Evolutionary conservation across 2,329 filamentous ascomycete genomes (phyloP).

Genomic region (Allantophomopsis cytisporea): DNA sequence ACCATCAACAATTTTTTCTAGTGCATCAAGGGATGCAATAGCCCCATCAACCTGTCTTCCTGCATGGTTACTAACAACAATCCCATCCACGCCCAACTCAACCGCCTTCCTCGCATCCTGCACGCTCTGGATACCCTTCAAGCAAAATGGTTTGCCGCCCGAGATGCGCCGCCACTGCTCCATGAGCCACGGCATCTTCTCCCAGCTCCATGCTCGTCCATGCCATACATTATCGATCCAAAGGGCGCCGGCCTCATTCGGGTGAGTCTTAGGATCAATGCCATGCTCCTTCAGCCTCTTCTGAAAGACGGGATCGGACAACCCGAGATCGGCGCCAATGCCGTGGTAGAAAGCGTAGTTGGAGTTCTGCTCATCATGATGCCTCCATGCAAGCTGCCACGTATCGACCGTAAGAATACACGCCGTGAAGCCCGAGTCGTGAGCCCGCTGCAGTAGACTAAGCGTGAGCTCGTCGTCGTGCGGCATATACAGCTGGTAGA

Average conservation of each 20-base stretch:
- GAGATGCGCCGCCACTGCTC: constrained; percentile 34
- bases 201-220: constrained; percentile 36
- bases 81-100: constrained; percentile 42
- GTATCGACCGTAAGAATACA: constrained; percentile 50
- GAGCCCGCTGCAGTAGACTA: constrained; percentile 39
- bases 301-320: constrained; percentile 45
- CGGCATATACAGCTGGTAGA: constrained; percentile 52
- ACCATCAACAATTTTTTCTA: constrained; percentile 38
- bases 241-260: constrained; percentile 38
- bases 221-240: constrained; percentile 56
- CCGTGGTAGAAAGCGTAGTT: constrained; percentile 53
- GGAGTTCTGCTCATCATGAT: constrained; percentile 37
- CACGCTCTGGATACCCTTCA: background rate
- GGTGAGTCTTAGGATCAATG: constrained; percentile 36
- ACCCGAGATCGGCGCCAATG: constrained; percentile 41
- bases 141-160: constrained; percentile 16
- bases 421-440: constrained; percentile 37
- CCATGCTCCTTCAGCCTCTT: constrained; percentile 32
- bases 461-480: constrained; percentile 46
- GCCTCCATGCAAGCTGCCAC: constrained; percentile 48
- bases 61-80: constrained; percentile 44
- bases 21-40: constrained; percentile 40
- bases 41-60: constrained; percentile 49
- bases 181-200: background rate
- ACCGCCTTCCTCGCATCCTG: constrained; percentile 21